These are phyloP conservation scores for Athelia psychrophila DNA, from an alignment of 1,284 basidiomycete genomes.

Conservation along the genomic window DNA sequence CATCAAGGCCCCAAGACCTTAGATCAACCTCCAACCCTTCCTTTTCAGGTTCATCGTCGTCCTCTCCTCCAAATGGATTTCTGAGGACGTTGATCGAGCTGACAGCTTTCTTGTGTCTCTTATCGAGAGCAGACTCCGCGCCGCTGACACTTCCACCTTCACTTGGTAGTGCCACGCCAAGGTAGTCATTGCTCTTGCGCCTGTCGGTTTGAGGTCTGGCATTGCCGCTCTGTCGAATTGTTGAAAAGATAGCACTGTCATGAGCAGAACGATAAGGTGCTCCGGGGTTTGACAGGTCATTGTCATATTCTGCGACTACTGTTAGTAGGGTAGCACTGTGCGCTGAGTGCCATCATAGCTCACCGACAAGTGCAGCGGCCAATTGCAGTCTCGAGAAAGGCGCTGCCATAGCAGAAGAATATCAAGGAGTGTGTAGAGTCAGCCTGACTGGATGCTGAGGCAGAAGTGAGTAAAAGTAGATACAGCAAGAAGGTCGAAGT, in stretches of 20 bases:
- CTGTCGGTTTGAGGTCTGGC: conserved; percentile 30
- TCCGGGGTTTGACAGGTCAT: conserved; percentile 64
- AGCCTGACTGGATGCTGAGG: too few species aligned
- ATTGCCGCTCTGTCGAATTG: conserved; percentile 55
- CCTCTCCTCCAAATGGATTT: conserved; percentile 68
- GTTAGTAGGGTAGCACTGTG: too few species aligned
- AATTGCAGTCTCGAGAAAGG: conserved; percentile 78
- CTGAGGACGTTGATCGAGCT: conserved; percentile 59
- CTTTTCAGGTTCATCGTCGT: conserved; percentile 43
- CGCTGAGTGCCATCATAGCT: too few species aligned
- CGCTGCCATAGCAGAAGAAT: too few species aligned
- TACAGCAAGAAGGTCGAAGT: too few species aligned
- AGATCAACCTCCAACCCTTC: conserved; percentile 72
- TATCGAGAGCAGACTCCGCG: conserved; percentile 43
- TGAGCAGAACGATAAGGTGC: conserved; percentile 62
- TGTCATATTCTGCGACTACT: conserved; percentile 80
- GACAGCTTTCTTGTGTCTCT: conserved; percentile 40
- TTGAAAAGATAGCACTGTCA: conserved; percentile 80
- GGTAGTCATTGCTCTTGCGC: conserved; percentile 55
- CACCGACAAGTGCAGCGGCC: conserved; percentile 76
- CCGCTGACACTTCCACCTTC: conserved; percentile 47
- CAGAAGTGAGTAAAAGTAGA: too few species aligned
- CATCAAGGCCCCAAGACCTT: conserved; percentile 79
- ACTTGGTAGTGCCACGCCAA: conserved; percentile 64
- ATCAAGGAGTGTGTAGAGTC: too few species aligned